Conservation (phyloP, 2,329 filamentous ascomycete species). For the Fusarium caatingaense region DNA sequence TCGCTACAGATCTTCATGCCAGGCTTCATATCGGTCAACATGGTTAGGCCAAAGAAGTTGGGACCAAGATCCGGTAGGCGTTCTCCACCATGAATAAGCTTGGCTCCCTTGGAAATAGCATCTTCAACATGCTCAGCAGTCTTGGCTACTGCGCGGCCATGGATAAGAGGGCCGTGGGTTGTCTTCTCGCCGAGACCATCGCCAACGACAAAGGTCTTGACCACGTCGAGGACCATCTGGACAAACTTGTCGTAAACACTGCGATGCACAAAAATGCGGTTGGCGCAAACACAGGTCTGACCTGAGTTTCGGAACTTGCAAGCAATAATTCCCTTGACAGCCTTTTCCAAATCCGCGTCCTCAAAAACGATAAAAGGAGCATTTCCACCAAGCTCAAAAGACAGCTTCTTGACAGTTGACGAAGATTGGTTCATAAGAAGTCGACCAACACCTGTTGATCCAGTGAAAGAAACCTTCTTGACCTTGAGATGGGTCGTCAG, state of each 20-base stretch:
- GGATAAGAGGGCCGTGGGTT: conserved; percentile 72
- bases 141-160: conserved; percentile 72
- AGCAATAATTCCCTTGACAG: conserved; percentile 72
- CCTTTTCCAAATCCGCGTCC: conserved; percentile 76
- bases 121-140: conserved; percentile 72
- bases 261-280: conserved; percentile 69
- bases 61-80: conserved; percentile 67
- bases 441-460: conserved; percentile 61
- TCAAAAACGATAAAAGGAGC: conserved; percentile 83
- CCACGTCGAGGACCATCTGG: conserved; percentile 61
- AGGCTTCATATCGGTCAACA: conserved; percentile 73
- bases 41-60: conserved; percentile 77
- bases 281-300: conserved; percentile 77
- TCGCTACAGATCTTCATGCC: conserved; percentile 75
- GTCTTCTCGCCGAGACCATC: conserved; percentile 65
- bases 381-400: conserved; percentile 79
- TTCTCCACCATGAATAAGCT: conserved; percentile 69
- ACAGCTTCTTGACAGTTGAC: conserved; percentile 77
- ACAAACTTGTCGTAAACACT: conserved; percentile 70
- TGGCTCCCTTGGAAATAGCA: conserved; percentile 70
- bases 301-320: conserved; percentile 79
- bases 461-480: conserved; percentile 80
- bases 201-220: conserved; percentile 68
- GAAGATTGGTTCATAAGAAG: conserved; percentile 76
- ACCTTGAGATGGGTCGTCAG: conserved; percentile 55